Conservation (phyloP, 78 protist genomes). For the Acrasis kona region DNA sequence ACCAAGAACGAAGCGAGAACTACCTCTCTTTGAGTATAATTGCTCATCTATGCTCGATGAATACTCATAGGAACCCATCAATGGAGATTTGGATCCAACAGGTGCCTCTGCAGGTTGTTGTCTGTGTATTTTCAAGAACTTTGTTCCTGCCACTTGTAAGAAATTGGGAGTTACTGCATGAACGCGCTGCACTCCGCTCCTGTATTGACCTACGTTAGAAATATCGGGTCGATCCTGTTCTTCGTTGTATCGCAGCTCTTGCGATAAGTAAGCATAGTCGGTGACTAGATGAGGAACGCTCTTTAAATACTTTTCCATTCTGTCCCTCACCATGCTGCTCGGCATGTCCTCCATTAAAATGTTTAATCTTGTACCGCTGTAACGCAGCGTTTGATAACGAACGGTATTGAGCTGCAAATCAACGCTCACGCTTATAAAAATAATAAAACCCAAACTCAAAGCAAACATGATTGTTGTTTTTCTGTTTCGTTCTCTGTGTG, state of each 20-base stretch:
- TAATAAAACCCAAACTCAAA: conserved; percentile 64
- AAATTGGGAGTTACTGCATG: background rate
- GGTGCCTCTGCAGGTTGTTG: too few relatives aligned
- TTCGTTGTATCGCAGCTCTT: too few relatives aligned
- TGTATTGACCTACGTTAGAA: background rate
- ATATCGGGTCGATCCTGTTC: background rate
- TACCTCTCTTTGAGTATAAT: background rate
- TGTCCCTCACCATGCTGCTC: background rate
- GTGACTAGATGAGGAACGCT: background rate
- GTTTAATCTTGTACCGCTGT: conserved; percentile 26
- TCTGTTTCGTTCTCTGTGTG: conserved; percentile 84
- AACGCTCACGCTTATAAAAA: conserved; percentile 65
- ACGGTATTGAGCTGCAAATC: conserved; percentile 24
- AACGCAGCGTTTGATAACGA: background rate
- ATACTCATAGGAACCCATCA: background rate
- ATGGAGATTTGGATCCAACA: background rate
- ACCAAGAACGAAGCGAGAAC: background rate
- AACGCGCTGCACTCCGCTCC: background rate
- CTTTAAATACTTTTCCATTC: background rate
- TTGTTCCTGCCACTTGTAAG: background rate
- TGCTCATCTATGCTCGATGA: too few relatives aligned
- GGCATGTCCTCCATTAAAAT: background rate
- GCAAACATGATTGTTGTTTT: conserved; percentile 87
- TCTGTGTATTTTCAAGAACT: background rate
- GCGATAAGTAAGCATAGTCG: background rate